Evolutionary conservation across 306 rosid genomes (phyloP), one percentile per base, ranked within the genome.

Genomic region (Vigna hirtella): DNA sequence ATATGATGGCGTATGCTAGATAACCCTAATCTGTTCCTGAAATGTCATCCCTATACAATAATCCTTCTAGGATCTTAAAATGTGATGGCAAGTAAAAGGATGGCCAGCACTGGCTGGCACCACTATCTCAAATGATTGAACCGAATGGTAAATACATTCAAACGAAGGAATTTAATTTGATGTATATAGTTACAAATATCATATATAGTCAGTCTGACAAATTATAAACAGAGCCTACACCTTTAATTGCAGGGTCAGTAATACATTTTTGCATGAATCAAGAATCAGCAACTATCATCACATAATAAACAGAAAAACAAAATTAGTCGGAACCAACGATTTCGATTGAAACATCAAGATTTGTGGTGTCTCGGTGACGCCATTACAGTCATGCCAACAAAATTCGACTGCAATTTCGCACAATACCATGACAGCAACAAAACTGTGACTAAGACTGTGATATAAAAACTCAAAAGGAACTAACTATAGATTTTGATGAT

Each of bases 401-500:
- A 13, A 53, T 53, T 17, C 20, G 59, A 17, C 59, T 22, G 8
- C 32, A 56, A 9, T 26, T 58, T 11, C 16, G 16, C n/a, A 11
- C 63, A 24, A 3, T 56, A 22, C 22, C 16, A 22, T 3, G 38
- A 26, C 38, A 24, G 9, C 17, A 4, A 24, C 8, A 22, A 56
- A 10, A 18, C 15, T 9, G 64, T 2, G 24, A 52, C 26, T 4
- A 13, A 0, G 13, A 58, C 38, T 1, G 5, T 3, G n/a, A 30
- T 61, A 14, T 15, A 30, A 28, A 61, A 61, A 43, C 67, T 15
- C 3, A 17, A 32, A 18, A 48, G 73, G 69, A 75, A 64, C 74
- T 38, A 36, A 78, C 76, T 81, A 83, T 32, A n/a, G 50, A 56
- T 80, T 53, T 74, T 61, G 84, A 69, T 83, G 82, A 78, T 13